Percentiles rank a stretch among this genome's conserved stretches.
Conservation (phyloP, 495 filamentous ascomycete genomes). For the Penicillium pancosmium region DNA sequence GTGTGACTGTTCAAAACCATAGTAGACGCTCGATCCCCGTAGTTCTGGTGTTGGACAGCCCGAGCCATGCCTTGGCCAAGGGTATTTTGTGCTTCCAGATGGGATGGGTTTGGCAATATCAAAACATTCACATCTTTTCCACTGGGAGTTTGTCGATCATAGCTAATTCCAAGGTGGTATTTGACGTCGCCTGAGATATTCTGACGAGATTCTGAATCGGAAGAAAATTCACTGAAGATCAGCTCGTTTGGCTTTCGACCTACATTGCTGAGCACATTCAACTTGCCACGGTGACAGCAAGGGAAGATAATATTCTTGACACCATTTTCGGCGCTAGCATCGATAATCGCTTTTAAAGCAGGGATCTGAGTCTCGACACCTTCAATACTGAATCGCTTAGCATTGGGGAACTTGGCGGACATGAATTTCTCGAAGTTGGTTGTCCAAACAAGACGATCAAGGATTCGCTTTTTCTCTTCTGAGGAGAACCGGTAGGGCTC, state of each 20-base stretch:
- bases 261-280: constrained; percentile 97
- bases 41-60: constrained; percentile 98
- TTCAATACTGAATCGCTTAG: constrained; percentile 99
- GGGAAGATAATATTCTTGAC: constrained; percentile 99
- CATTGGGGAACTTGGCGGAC: constrained; percentile 96
- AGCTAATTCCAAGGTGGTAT: constrained; percentile 99
- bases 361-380: constrained; percentile 96
- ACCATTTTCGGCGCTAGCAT: constrained; percentile 95
- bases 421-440: constrained; percentile 94
- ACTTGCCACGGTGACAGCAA: constrained; percentile 98
- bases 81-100: constrained; percentile 97
- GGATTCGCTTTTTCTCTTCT: constrained; percentile 95
- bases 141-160: constrained; percentile 95
- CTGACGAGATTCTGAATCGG: constrained; percentile 82
- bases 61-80: constrained; percentile 96
- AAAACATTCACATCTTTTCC: constrained; percentile 98
- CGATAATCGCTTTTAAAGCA: constrained; percentile 98
- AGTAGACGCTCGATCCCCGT: constrained; percentile 86
- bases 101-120: constrained; percentile 96
- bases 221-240: constrained; percentile 97
- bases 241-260: constrained; percentile 98
- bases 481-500: constrained; percentile 92
- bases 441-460: constrained; percentile 97
- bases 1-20: constrained; percentile 96
- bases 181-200: constrained; percentile 99